Evolutionary conservation across 129 eudicot genomes (phyloP).

Genomic region (Daucus carota): DNA sequence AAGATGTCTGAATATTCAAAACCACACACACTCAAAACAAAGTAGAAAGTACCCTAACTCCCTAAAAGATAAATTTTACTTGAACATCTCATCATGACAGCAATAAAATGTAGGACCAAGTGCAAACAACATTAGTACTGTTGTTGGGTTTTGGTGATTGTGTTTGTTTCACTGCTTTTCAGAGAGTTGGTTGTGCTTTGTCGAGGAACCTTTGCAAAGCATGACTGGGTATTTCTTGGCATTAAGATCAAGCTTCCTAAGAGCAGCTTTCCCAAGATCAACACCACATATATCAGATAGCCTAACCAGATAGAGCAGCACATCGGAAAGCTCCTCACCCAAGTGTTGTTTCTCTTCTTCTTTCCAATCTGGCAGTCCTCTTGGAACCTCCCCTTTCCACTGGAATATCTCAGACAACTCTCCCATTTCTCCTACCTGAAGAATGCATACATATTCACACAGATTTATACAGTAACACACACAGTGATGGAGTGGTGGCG

Average conservation of each 20-base stretch:
- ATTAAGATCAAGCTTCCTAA: conserved; percentile 57
- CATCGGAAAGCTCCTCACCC: conserved; percentile 78
- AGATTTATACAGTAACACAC: too few relatives aligned
- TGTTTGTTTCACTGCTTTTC: background rate
- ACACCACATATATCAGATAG: conserved; percentile 71
- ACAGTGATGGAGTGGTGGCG: too few relatives aligned
- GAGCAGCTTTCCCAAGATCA: conserved; percentile 80
- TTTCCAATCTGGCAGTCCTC: conserved; percentile 74
- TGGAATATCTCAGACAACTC: conserved; percentile 79
- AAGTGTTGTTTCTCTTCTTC: conserved; percentile 62
- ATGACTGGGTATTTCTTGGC: conserved; percentile 60
- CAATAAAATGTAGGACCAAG: background rate
- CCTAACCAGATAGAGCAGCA: conserved; percentile 60
- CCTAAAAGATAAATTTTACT: background rate
- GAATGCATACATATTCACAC: background rate
- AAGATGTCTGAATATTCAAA: background rate
- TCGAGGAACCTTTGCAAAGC: conserved; percentile 54
- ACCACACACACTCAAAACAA: background rate
- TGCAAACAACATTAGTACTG: background rate
- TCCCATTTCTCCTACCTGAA: conserved; percentile 59
- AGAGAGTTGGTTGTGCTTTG: conserved; percentile 32
- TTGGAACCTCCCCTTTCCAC: conserved; percentile 85
- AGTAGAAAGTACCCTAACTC: background rate
- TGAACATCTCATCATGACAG: background rate
- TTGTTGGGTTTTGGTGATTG: background rate